Percentiles rank a stretch among this genome's conserved stretches.
These are phyloP conservation scores for Onygenales sp. DNA, from an alignment of 2,329 filamentous ascomycete species.

Conservation along the genomic window DNA sequence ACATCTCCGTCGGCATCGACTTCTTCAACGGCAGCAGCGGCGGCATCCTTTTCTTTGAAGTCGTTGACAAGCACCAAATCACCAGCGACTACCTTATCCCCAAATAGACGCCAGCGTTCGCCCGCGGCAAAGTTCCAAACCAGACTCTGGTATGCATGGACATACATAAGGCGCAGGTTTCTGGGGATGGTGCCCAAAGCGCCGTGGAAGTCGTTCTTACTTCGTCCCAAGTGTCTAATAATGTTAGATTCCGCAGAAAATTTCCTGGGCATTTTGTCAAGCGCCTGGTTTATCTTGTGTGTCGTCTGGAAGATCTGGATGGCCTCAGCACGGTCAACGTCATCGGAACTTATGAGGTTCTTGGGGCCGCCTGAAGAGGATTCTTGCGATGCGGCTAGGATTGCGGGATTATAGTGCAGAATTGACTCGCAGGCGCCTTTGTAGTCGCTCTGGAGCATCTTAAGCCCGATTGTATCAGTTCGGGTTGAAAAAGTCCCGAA, in stretches of 20 bases:
- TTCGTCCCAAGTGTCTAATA: conserved; percentile 59
- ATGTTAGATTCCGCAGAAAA: conserved; percentile 73
- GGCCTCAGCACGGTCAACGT: conserved; percentile 67
- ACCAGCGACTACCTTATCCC: conserved; percentile 65
- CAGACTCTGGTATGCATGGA: conserved; percentile 90
- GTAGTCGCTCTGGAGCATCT: conserved; percentile 74
- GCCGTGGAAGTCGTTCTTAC: conserved; percentile 63
- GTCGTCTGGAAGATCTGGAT: conserved; percentile 63
- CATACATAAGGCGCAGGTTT: conserved; percentile 83
- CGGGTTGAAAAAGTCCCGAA: conserved; percentile 83
- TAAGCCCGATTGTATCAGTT: conserved; percentile 75
- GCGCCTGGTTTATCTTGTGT: conserved; percentile 49
- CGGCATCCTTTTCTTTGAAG: conserved; percentile 33
- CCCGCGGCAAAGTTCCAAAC: conserved; percentile 87
- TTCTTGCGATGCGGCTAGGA: conserved; percentile 46
- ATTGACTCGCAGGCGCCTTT: conserved; percentile 71
- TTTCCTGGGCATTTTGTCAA: conserved; percentile 63
- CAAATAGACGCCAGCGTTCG: conserved; percentile 68
- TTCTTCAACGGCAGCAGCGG: conserved; percentile 21
- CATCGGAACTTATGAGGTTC: conserved; percentile 58
- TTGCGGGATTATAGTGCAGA: conserved; percentile 58
- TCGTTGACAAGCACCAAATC: conserved; percentile 67
- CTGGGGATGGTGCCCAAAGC: conserved; percentile 72
- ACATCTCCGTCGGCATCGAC: conserved; percentile 56
- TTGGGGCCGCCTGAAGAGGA: conserved; percentile 20